Conservation (phyloP, 75 land plant species). For the Isoetes taiwanensis region DNA sequence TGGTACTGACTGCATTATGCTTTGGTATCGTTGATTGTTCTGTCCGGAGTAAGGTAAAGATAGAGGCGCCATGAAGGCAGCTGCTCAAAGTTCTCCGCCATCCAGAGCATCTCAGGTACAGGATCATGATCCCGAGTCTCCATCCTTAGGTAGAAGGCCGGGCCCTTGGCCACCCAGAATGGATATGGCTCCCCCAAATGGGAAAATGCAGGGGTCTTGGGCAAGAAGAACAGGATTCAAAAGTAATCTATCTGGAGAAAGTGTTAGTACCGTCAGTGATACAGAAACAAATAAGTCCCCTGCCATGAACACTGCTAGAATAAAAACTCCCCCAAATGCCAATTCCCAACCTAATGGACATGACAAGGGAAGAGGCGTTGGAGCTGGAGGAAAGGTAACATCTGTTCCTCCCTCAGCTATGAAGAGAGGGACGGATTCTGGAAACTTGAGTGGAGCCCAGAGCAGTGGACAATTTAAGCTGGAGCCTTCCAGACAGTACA, state of each 20-base stretch:
- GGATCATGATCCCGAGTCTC: conserved; percentile 14
- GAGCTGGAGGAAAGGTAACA: too few relatives aligned
- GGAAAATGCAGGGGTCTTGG: conserved; percentile 61
- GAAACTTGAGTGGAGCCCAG: conserved; percentile 16
- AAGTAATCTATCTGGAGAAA: conserved; percentile 35
- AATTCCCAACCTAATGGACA: too few relatives aligned
- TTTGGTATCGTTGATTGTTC: too few relatives aligned
- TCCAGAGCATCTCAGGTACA: conserved; percentile 10
- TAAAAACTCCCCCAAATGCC: too few relatives aligned
- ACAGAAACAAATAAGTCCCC: conserved; percentile 16
- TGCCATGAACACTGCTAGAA: too few relatives aligned
- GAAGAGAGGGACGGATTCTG: conserved; percentile 16
- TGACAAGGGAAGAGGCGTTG: too few relatives aligned
- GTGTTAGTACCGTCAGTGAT: conserved; percentile 15
- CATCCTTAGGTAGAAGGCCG: conserved; percentile 14
- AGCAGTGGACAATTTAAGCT: conserved; percentile 4
- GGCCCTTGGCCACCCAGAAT: conserved; percentile 48
- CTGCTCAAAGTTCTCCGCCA: conserved; percentile 14
- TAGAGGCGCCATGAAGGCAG: too few relatives aligned
- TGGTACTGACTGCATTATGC: too few relatives aligned
- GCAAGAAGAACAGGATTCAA: conserved; percentile 83
- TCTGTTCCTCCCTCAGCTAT: not conserved
- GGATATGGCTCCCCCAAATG: conserved; percentile 41
- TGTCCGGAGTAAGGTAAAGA: too few relatives aligned
- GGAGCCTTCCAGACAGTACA: conserved; percentile 19